Conservation (phyloP, 176 grass and related monocot species). For the Coix lacrymajobi region DNA sequence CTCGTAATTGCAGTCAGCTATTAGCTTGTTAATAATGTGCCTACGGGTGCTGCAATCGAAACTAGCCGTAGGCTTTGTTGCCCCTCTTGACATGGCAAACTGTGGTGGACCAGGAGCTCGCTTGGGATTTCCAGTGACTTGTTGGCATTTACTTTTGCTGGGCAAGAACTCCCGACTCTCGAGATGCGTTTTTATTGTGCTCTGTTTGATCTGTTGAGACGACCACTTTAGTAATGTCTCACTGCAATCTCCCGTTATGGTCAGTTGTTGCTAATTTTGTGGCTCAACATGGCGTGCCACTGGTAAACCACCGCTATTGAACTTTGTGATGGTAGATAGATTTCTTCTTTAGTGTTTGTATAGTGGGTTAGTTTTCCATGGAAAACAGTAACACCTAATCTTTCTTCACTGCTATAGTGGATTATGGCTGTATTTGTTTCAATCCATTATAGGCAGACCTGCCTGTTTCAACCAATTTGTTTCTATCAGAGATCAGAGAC, state of each 20-base stretch:
- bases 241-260: neutral
- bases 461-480: neutral
- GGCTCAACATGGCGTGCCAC: neutral
- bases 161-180: neutral
- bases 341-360: neutral
- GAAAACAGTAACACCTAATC: neutral
- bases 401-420: neutral
- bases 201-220: neutral
- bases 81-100: too few species aligned
- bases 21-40: neutral
- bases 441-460: neutral
- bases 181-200: neutral
- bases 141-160: neutral
- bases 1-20: neutral
- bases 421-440: neutral
- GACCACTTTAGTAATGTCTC: neutral
- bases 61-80: neutral
- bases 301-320: neutral
- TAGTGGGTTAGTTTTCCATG: neutral
- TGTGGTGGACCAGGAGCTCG: neutral
- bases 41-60: neutral
- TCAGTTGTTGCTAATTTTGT: constrained; percentile 7
- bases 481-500: neutral
- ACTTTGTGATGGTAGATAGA: neutral
- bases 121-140: neutral